phyloP scores from a whole-genome alignment of 371 early-diverging fungal genomes.

The Vairimorpha necatrix region DNA sequence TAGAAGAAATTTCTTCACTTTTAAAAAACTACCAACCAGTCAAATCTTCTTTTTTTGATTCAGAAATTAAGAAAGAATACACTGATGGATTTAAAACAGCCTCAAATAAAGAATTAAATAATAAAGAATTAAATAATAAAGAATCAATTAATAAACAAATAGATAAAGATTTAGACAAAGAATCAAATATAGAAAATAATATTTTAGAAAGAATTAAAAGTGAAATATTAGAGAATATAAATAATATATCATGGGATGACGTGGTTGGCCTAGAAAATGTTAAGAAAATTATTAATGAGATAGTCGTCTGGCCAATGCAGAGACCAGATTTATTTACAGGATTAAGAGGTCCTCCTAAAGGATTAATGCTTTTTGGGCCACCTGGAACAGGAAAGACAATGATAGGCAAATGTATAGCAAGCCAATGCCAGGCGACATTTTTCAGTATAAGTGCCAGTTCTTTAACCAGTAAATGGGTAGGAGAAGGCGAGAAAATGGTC shows the following conservation, averaged over 20 bases:
- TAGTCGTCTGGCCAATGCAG: constrained; percentile 75
- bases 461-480: constrained; percentile 85
- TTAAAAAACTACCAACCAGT: constrained; percentile 20
- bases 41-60: constrained; percentile 25
- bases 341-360: constrained; percentile 76
- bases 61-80: neutral
- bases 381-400: constrained; percentile 81
- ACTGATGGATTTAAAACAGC: constrained; percentile 37
- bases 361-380: constrained; percentile 66
- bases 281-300: constrained; percentile 74
- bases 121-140: constrained; percentile 6
- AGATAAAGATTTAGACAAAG: constrained; percentile 7
- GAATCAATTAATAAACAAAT: neutral
- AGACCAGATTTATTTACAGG: constrained; percentile 78
- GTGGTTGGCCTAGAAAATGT: constrained; percentile 81
- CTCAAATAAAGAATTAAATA: neutral
- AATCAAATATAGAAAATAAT: constrained; percentile 38
- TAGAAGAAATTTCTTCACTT: constrained; percentile 36
- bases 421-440: constrained; percentile 81
- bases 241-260: constrained; percentile 70
- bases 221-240: constrained; percentile 53
- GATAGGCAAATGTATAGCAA: constrained; percentile 82
- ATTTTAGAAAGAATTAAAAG: constrained; percentile 51
- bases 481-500: constrained; percentile 89
- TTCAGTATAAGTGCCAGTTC: constrained; percentile 78